Evolutionary conservation across 108 stramenopile genomes (phyloP).

Genomic region (Conticribra weissflogii): DNA sequence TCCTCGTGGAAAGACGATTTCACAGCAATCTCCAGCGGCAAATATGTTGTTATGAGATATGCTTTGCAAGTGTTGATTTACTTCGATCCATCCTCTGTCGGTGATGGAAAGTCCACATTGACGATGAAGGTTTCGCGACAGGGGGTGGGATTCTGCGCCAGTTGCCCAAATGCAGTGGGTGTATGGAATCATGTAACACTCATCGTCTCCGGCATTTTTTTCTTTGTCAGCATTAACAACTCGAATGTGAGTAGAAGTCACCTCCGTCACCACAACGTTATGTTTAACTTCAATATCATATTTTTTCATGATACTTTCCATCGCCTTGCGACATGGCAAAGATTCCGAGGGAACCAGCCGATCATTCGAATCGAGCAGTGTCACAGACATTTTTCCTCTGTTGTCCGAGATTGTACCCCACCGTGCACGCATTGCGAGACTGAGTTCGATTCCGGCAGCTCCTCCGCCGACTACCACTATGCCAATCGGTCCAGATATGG

Average conservation of each 20-base stretch:
- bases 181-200: conserved; percentile 61
- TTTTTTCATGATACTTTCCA: conserved; percentile 53
- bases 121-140: conserved; percentile 49
- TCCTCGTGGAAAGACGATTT: conserved; percentile 61
- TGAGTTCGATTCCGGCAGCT: conserved; percentile 94
- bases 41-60: conserved; percentile 79
- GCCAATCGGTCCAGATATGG: conserved; percentile 5
- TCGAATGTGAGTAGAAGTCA: conserved; percentile 41
- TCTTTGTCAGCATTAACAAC: conserved; percentile 58
- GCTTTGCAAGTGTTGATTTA: conserved; percentile 77
- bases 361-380: conserved; percentile 66
- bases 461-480: conserved; percentile 96
- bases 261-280: conserved; percentile 48
- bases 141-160: conserved; percentile 74
- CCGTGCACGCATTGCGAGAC: conserved; percentile 80
- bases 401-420: conserved; percentile 55
- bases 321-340: conserved; percentile 51
- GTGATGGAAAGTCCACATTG: conserved; percentile 64
- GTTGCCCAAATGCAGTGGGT: conserved; percentile 87
- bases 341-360: conserved; percentile 65
- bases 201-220: conserved; percentile 18
- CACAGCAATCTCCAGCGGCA: conserved; percentile 88
- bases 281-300: conserved; percentile 62
- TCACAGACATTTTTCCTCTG: conserved; percentile 37
- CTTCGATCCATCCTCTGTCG: conserved; percentile 79